Percentiles rank a stretch among this genome's conserved stretches.
phyloP scores from a whole-genome alignment of 2,329 filamentous ascomycete species.

The Colletotrichum tamarilloi region DNA sequence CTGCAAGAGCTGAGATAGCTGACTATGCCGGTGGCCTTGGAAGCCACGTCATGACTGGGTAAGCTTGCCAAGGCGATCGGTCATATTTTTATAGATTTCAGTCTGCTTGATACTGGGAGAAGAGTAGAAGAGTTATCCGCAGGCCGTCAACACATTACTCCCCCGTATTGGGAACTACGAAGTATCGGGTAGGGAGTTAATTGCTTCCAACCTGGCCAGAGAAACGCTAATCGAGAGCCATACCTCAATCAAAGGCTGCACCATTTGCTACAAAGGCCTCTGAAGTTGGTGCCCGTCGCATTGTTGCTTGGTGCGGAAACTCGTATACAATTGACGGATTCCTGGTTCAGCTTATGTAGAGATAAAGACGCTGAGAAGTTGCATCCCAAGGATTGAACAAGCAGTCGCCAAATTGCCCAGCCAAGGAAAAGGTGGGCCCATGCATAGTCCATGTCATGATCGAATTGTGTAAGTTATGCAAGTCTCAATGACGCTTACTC shows the following conservation, averaged over 20 bases:
- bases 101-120: no score
- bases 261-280: no score
- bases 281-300: background rate
- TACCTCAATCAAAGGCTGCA: background rate
- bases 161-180: no score
- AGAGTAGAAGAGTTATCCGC: no score
- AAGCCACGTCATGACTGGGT: no score
- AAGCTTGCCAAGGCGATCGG: no score
- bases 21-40: background rate
- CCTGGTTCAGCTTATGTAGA: no score
- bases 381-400: background rate
- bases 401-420: no score
- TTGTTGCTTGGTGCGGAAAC: background rate
- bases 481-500: constrained; percentile 2
- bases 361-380: background rate
- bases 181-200: no score
- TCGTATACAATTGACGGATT: background rate
- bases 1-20: background rate
- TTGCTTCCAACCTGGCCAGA: background rate
- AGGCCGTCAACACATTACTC: no score
- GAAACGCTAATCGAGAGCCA: background rate
- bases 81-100: no score
- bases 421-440: background rate
- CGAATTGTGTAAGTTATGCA: constrained; percentile 28
- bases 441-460: background rate